Evolutionary conservation across 148 eudicot species (phyloP).

Genomic region (Selenicereus undatus): DNA sequence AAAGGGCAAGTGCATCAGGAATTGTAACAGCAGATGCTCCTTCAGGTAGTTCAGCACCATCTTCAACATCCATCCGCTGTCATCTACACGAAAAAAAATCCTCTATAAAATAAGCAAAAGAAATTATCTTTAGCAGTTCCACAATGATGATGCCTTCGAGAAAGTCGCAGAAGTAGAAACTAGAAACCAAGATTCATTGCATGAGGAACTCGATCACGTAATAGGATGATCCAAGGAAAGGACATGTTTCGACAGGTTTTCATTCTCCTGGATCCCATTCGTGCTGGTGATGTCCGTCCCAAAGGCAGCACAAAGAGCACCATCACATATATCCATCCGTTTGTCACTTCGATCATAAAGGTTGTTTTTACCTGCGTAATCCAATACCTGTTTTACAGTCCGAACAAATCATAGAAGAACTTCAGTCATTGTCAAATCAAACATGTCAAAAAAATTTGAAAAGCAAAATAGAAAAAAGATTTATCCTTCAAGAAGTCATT

Average conservation of each 20-base stretch:
- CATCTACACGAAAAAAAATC: slow-evolving; percentile 42
- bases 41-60: slow-evolving; percentile 33
- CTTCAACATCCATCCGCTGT: slow-evolving; percentile 41
- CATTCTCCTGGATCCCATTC: slow-evolving; percentile 75
- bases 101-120: slow-evolving; percentile 29
- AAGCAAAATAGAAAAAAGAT: background rate
- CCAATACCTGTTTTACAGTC: slow-evolving; percentile 30
- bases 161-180: background rate
- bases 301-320: slow-evolving; percentile 52
- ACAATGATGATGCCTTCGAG: background rate
- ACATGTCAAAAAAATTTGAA: background rate
- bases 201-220: slow-evolving; percentile 22
- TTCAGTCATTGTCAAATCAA: background rate
- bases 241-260: slow-evolving; percentile 66
- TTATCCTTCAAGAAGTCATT: background rate
- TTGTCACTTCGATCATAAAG: slow-evolving; percentile 34
- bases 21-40: slow-evolving; percentile 42
- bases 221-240: slow-evolving; percentile 48
- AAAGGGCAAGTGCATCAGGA: slow-evolving; percentile 60
- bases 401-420: background rate
- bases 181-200: background rate
- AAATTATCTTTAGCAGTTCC: slow-evolving; percentile 2
- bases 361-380: slow-evolving; percentile 20
- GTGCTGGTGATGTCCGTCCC: slow-evolving; percentile 60
- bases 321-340: slow-evolving; percentile 58